Conservation (phyloP, 2,329 filamentous ascomycete species). For the Pleomassaria siparia region DNA sequence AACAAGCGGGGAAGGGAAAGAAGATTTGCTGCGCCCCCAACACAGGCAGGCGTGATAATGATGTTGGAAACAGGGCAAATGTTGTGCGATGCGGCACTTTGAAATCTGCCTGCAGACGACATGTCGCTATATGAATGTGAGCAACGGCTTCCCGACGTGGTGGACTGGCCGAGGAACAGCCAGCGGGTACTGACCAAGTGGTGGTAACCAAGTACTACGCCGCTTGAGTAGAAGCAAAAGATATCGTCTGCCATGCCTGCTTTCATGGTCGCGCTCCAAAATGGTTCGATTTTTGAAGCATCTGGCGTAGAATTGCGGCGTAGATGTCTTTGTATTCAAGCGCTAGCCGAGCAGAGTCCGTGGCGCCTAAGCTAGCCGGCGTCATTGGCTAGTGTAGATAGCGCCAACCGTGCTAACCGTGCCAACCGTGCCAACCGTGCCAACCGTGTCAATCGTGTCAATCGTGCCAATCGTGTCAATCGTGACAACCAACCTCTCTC, state of each 20-base stretch:
- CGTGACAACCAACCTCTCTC: no score
- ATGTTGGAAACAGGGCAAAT: conserved; percentile 17
- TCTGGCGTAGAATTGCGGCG: conserved; percentile 5
- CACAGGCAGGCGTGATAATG: conserved; percentile 15
- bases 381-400: conserved; percentile 14
- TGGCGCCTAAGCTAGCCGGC: conserved; percentile 14
- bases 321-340: conserved; percentile 8
- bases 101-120: conserved; percentile 31
- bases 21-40: conserved; percentile 11
- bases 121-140: conserved; percentile 31
- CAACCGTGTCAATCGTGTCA: no score
- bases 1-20: neutral
- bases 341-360: conserved; percentile 9
- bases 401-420: no score
- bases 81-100: conserved; percentile 24
- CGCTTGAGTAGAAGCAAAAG: conserved; percentile 19
- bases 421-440: no score
- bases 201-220: conserved; percentile 20
- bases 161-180: conserved; percentile 8
- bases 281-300: conserved; percentile 21
- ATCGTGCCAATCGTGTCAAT: no score
- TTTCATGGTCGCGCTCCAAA: conserved; percentile 13
- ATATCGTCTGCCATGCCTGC: conserved; percentile 17
- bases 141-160: conserved; percentile 6
- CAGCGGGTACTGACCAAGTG: conserved; percentile 11